Evolutionary conservation across 1,284 basidiomycete genomes (phyloP).

Genomic region (Ganoderma meredithae): DNA sequence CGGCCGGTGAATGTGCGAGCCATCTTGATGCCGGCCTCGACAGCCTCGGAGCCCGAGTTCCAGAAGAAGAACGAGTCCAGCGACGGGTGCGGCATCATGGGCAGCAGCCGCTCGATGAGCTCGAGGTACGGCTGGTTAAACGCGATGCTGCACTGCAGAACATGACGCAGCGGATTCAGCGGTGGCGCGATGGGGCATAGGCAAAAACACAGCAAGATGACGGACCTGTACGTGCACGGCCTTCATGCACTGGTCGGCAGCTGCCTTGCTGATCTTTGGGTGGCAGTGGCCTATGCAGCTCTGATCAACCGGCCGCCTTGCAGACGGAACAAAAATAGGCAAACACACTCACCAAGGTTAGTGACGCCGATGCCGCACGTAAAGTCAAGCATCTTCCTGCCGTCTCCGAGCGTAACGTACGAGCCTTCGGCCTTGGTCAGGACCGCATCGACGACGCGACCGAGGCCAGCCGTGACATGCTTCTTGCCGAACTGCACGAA

Average conservation of each 20-base stretch:
- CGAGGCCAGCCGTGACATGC: slow-evolving; percentile 78
- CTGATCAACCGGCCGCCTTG: neutral
- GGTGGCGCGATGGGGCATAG: neutral
- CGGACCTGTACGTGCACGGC: slow-evolving; percentile 81
- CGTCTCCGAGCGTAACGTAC: slow-evolving; percentile 77
- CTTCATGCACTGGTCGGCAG: slow-evolving; percentile 84
- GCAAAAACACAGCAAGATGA: neutral
- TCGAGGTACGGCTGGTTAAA: slow-evolving; percentile 80
- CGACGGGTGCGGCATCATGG: slow-evolving; percentile 86
- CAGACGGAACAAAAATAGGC: neutral
- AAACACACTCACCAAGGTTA: slow-evolving; percentile 62
- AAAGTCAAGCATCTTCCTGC: slow-evolving; percentile 81
- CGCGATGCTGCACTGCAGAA: slow-evolving; percentile 77
- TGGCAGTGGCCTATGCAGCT: slow-evolving; percentile 79
- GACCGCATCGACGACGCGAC: slow-evolving; percentile 72
- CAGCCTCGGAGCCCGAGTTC: slow-evolving; percentile 94
- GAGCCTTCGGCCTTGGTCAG: slow-evolving; percentile 83
- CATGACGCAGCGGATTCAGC: neutral
- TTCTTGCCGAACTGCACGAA: slow-evolving; percentile 58
- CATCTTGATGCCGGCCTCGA: slow-evolving; percentile 86
- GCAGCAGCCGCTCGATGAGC: slow-evolving; percentile 81
- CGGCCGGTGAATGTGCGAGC: slow-evolving; percentile 79
- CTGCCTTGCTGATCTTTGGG: slow-evolving; percentile 85
- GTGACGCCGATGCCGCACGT: slow-evolving; percentile 89
- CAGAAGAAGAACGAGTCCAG: slow-evolving; percentile 96